A percentile compares a stretch with the other conserved stretches of the same genome.
These are phyloP conservation scores for Biscutella laevigata DNA, from an alignment of 441 rosid genomes.

Conservation along the genomic window DNA sequence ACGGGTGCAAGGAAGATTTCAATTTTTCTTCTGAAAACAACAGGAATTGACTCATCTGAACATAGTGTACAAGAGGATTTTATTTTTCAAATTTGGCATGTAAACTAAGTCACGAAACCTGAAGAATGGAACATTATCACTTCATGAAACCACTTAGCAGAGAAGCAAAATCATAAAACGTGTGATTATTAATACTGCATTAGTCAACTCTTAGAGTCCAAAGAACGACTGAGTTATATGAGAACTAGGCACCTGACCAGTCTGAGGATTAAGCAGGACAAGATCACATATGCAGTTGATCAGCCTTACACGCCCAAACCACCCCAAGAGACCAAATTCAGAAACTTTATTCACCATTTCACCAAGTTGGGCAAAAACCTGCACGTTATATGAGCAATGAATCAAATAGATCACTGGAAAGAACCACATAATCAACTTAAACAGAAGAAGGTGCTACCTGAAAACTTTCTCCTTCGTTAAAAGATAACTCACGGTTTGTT, in stretches of 20 bases:
- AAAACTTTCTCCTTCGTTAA: slow-evolving; percentile 40
- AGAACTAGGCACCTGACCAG: slow-evolving; percentile 64
- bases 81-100: slow-evolving; percentile 1
- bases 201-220: slow-evolving; percentile 11
- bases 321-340: slow-evolving; percentile 72
- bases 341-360: slow-evolving; percentile 58
- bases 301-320: slow-evolving; percentile 79
- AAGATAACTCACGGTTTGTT: slow-evolving; percentile 21
- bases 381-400: slow-evolving; percentile 27
- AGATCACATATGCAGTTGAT: slow-evolving; percentile 72
- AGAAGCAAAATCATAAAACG: background rate
- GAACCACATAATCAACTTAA: slow-evolving; percentile 11
- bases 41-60: slow-evolving; percentile 8
- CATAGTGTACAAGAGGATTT: background rate
- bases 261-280: slow-evolving; percentile 61
- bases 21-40: slow-evolving; percentile 5
- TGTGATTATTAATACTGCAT: background rate
- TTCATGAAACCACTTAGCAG: slow-evolving; percentile 2
- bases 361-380: slow-evolving; percentile 57
- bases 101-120: slow-evolving; percentile 9
- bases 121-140: background rate
- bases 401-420: slow-evolving; percentile 12
- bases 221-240: slow-evolving; percentile 14
- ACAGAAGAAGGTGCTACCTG: slow-evolving; percentile 38
- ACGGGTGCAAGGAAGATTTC: background rate